Conservation (phyloP, 768 basidiomycete genomes). For the Lactarius quietus region DNA sequence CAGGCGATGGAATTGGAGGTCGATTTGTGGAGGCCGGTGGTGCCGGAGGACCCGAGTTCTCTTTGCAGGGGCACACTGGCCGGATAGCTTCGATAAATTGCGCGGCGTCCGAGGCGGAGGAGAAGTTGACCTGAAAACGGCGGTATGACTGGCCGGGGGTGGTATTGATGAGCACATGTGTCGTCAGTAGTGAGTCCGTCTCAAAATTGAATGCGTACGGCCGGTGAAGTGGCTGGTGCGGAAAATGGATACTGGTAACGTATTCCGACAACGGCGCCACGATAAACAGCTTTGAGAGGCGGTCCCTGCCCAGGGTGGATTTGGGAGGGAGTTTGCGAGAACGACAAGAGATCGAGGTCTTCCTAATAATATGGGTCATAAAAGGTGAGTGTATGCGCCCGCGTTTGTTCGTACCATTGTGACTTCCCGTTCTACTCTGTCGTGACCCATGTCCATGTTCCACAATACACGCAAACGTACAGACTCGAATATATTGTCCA, state of each 20-base stretch:
- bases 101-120: constrained; percentile 43
- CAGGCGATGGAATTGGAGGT: constrained; percentile 22
- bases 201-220: constrained; percentile 6
- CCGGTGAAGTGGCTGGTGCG: constrained; percentile 24
- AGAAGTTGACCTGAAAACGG: constrained; percentile 74
- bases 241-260: constrained; percentile 60
- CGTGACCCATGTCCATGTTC: constrained; percentile 44
- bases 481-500: constrained; percentile 50
- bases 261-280: constrained; percentile 68
- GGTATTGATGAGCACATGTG: constrained; percentile 5
- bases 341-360: constrained; percentile 69
- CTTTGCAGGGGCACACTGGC: constrained; percentile 71
- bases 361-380: constrained; percentile 46
- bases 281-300: constrained; percentile 79
- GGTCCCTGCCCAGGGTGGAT: constrained; percentile 45
- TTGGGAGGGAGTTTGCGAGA: constrained; percentile 43
- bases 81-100: constrained; percentile 62
- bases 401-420: constrained; percentile 52
- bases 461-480: constrained; percentile 64
- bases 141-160: constrained; percentile 55
- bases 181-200: background rate
- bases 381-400: constrained; percentile 9
- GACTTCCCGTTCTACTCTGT: constrained; percentile 50
- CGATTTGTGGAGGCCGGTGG: constrained; percentile 26
- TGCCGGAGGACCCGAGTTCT: constrained; percentile 40